Percentiles rank a stretch among this genome's conserved stretches.
Conservation (phyloP, 2,329 filamentous ascomycete genomes). For the Penicillium brasilianum region DNA sequence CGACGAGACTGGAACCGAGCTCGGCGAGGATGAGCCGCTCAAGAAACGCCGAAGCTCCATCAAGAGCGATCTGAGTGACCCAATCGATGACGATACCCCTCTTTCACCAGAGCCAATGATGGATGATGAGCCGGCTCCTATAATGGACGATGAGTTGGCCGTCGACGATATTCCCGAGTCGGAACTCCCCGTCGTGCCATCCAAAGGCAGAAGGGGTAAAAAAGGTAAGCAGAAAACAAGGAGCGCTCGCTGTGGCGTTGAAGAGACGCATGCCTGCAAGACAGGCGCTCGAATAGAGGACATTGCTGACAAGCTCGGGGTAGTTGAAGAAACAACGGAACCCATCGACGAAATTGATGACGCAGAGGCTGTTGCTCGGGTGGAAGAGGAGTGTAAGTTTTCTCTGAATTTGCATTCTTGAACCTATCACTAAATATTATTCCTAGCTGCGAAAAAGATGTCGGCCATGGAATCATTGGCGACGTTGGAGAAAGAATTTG, state of each 20-base stretch:
- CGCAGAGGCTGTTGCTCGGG: conserved; percentile 52
- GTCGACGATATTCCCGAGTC: conserved; percentile 41
- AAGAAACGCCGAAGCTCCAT: conserved; percentile 50
- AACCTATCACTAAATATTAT: conserved; percentile 10
- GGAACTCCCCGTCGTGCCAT: conserved; percentile 35
- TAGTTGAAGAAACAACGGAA: conserved; percentile 56
- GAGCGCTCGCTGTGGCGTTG: conserved; percentile 46
- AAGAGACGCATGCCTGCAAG: conserved; percentile 43
- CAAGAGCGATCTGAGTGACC: conserved; percentile 44
- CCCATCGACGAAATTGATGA: conserved; percentile 53
- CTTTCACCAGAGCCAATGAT: conserved; percentile 41
- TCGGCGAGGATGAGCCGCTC: conserved; percentile 46
- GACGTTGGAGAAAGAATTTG: conserved; percentile 86
- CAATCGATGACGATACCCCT: conserved; percentile 39
- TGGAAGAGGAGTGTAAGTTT: conserved; percentile 58
- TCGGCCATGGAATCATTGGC: conserved; percentile 79
- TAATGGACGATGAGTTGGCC: conserved; percentile 38
- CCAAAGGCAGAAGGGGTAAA: conserved; percentile 50
- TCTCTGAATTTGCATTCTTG: background rate
- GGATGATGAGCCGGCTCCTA: conserved; percentile 37
- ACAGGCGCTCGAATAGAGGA: conserved; percentile 48
- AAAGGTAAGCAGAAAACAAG: conserved; percentile 54
- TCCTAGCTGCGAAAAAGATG: conserved; percentile 74
- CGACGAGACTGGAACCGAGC: conserved; percentile 43
- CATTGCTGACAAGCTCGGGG: conserved; percentile 54